Percentiles rank a stretch among this genome's conserved stretches.
Evolutionary conservation across 1,139 yeast genomes (phyloP).

Genomic region (Kluyveromyces sp.): DNA sequence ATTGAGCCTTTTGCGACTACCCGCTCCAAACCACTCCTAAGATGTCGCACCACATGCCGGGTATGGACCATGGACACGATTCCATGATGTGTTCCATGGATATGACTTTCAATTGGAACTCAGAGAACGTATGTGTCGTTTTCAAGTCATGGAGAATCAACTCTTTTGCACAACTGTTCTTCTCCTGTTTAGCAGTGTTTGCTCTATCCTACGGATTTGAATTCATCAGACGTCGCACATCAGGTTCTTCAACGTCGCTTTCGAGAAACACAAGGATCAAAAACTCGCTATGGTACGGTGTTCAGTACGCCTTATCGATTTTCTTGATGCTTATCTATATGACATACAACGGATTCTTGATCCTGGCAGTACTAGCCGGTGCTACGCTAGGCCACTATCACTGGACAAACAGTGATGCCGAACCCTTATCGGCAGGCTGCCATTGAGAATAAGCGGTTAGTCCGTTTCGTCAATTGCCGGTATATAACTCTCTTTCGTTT

Average conservation of each 20-base stretch:
- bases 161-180: conserved; percentile 43
- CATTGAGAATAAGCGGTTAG: not conserved
- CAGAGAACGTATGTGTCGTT: conserved; percentile 63
- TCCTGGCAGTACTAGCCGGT: conserved; percentile 65
- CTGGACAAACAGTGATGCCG: conserved; percentile 36
- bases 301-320: conserved; percentile 72
- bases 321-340: conserved; percentile 72
- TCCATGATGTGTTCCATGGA: conserved; percentile 52
- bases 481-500: no score
- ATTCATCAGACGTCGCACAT: conserved; percentile 37
- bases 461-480: no score
- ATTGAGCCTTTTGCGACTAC: no score
- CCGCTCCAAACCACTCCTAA: no score
- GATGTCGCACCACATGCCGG: not conserved
- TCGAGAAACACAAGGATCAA: conserved; percentile 27
- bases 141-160: conserved; percentile 76
- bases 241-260: conserved; percentile 16
- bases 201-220: conserved; percentile 56
- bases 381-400: conserved; percentile 58
- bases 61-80: not conserved
- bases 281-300: conserved; percentile 49
- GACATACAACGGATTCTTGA: conserved; percentile 82
- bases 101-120: conserved; percentile 81
- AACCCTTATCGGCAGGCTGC: not conserved
- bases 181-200: conserved; percentile 46